Conservation (phyloP, 148 eudicot genomes). For the Dysphania ambrosioides region DNA sequence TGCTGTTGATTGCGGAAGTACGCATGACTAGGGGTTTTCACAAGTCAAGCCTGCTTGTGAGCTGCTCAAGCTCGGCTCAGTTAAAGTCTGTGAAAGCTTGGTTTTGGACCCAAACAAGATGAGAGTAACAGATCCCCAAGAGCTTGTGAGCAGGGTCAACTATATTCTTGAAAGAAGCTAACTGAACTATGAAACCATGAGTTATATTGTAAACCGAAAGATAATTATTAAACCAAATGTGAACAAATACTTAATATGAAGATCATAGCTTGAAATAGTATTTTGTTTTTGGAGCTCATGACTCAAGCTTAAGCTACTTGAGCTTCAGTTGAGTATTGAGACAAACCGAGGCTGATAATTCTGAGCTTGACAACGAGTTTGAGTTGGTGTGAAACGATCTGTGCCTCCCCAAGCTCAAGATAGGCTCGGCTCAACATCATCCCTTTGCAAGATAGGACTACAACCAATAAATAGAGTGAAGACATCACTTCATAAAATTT, state of each 20-base stretch:
- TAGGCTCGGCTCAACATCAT: background rate
- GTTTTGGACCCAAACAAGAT: background rate
- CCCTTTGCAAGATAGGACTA: background rate
- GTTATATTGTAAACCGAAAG: background rate
- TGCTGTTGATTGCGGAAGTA: background rate
- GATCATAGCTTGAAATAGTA: background rate
- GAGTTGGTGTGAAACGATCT: background rate
- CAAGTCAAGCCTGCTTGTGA: background rate
- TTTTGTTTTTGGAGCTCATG: too few relatives aligned
- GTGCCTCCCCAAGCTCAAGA: background rate
- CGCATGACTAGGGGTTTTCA: background rate
- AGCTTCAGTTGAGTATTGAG: background rate
- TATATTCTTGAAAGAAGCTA: too few relatives aligned
- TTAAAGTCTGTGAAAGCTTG: background rate
- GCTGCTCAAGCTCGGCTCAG: background rate
- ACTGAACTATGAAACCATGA: background rate
- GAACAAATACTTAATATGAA: background rate
- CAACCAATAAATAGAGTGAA: background rate
- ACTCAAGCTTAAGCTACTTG: too few relatives aligned
- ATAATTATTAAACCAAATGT: too few relatives aligned
- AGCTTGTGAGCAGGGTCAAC: background rate
- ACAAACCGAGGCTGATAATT: background rate
- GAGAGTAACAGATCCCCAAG: background rate
- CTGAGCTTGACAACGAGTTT: background rate
- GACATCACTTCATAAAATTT: background rate